Evolutionary conservation across 75 land plant species (phyloP), one percentile per base, ranked within the genome.

Genomic region (Sequoia sempervirens): DNA sequence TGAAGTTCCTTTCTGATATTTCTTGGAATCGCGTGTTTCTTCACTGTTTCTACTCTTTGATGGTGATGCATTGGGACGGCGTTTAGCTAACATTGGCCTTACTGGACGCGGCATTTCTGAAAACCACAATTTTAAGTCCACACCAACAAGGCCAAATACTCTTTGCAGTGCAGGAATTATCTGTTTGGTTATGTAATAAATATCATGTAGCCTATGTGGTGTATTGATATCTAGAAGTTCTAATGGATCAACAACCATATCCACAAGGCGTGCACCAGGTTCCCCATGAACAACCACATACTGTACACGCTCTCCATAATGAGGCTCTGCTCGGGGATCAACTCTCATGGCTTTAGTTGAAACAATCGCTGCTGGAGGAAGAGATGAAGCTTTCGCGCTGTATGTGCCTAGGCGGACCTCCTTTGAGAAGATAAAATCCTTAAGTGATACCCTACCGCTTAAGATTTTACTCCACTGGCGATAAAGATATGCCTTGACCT

Each of bases 311-410:
- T 97, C 95, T 15, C 89, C 99, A 88, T 97, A 96, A 17, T 87
- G 90, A 38, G 99, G 99, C 80, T 94, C 99, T 75, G 99, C 93
- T 45, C 99, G 88, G 9, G 99, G 96, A 85, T 97, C 99, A 66
- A 83, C 80, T 82, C 83, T 83, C 99, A 97, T 96, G 36, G 98
- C 92, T 87, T 97, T 97, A n/a, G 92, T 88, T 11, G 99, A 98
- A 53, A 97, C 99, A 76, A 96, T 91, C 17, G 99, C 99, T 56
- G 98, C 97, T 40, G 99, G 98, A 64, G 99, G 99, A 26, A 97
- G 92, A 7, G 91, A 90, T 74, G 95, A 87, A 12, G 89, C 74
- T 66, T 92, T 90, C 37, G 88, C 34, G 81, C 95, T 93, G 88
- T 97, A 97, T 1, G 96, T 96, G 15, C 99, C 99, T 68, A 97